Base-by-base conservation (phyloP, 2,329 filamentous ascomycete genomes). In the Penicillium sp. region DNA sequence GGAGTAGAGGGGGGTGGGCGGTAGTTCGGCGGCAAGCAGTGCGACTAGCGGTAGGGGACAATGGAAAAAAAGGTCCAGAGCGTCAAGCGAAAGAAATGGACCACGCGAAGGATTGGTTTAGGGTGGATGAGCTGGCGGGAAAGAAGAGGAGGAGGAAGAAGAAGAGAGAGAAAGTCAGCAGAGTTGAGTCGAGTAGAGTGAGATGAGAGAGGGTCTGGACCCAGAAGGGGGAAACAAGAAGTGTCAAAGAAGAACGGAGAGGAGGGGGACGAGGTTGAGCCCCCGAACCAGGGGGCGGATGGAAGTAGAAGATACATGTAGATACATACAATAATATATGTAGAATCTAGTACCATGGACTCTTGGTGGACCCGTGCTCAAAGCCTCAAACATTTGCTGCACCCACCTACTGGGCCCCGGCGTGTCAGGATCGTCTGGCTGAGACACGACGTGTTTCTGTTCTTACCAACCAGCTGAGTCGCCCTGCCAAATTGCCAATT, bases 401-500 rank as follows among this genome's bases (percentile, higher is more conserved):
- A 58, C 37, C 44, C 45, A 37, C 40, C 58, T 54, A 28, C 19
- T 51, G 54, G n/a, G 30, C 51, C 63, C 63, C 56, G 47, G 61
- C 66, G 66, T 68, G 67, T 65, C 65, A 68, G 61, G 60, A 70
- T 72, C 65, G 63, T n/a, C 59, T 53, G 49, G 38, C 72, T 76
- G 73, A 76, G 73, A 76, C 73, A 75, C 69, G 66, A 67, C 63
- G 63, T 70, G 73, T 75, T 75, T 75, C 72, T 71, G 63, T 19
- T 59, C 50, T 59, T 54, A 12, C 24, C 65, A 65, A 66, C 47
- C 47, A 35, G 49, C n/a, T 33, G 49, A 51, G 13, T 10, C 17
- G 6, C 30, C 33, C 37, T 47, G 54, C 33, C 50, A 53, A 22
- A 17, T 30, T 47, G 54, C 33, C 50, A 53, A 35, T 24, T 12